Evolutionary conservation across 192 early-diverging fungal species (phyloP).

Genomic region (Backusella parvicylindrica): DNA sequence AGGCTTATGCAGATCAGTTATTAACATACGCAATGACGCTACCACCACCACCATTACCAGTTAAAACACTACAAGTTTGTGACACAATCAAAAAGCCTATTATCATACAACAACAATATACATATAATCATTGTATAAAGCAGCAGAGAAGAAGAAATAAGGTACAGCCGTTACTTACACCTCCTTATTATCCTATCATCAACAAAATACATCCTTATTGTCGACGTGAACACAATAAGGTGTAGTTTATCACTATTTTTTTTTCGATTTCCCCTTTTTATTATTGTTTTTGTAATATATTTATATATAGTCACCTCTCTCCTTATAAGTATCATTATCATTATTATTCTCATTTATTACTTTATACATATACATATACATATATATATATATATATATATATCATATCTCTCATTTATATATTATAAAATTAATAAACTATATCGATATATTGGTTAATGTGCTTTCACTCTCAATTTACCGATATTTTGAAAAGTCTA

Average conservation of each 20-base stretch:
- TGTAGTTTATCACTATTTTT: background rate
- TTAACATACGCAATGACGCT: conserved; percentile 26
- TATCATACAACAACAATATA: background rate
- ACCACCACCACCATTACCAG: background rate
- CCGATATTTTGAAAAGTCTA: too few species aligned
- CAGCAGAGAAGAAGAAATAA: background rate
- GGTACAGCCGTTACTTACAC: background rate
- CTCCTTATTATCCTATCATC: background rate
- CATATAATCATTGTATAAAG: background rate
- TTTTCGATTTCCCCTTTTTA: background rate
- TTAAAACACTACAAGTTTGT: background rate
- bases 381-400: too few species aligned
- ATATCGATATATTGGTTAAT: too few species aligned
- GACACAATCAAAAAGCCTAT: background rate
- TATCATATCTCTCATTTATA: too few species aligned
- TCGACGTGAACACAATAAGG: background rate
- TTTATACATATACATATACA: background rate
- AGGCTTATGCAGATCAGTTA: conserved; percentile 60
- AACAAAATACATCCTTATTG: background rate
- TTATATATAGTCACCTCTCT: background rate
- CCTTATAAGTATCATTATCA: background rate
- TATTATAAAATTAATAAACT: background rate
- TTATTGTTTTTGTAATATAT: background rate
- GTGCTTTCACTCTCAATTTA: too few species aligned
- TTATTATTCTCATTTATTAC: background rate